Evolutionary conservation across 306 rosid species (phyloP).

Genomic region (Erythrophleum fordii): DNA sequence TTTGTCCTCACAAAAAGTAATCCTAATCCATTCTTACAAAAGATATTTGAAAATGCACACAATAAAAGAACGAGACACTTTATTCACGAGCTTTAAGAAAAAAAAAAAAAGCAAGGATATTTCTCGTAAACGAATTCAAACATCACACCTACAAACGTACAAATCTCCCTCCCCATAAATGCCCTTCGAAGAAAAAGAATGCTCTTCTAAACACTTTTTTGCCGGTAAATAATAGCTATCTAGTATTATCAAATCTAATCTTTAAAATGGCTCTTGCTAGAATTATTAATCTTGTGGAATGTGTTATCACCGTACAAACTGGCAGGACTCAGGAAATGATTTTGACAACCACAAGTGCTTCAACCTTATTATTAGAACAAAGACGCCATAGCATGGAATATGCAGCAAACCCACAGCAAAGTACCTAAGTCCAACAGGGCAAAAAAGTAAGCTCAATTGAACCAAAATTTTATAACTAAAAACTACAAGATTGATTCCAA

Average conservation of each 20-base stretch:
- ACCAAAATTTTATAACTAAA: neutral
- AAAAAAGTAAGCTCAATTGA: neutral
- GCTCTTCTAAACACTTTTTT: neutral
- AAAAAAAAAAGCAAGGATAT: neutral
- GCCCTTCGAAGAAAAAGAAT: neutral
- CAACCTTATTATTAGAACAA: conserved; percentile 55
- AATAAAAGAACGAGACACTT: neutral
- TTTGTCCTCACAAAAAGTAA: neutral
- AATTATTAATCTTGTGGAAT: neutral
- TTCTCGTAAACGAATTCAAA: neutral
- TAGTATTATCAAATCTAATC: conserved; percentile 18
- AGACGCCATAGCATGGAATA: conserved; percentile 76
- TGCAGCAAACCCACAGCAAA: conserved; percentile 75
- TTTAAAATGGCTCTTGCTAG: conserved; percentile 5
- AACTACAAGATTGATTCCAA: conserved; percentile 12
- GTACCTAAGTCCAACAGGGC: conserved; percentile 63
- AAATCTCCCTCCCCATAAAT: neutral
- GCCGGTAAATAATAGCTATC: neutral
- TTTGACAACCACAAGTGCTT: conserved; percentile 56
- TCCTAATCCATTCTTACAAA: neutral
- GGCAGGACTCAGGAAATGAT: conserved; percentile 62
- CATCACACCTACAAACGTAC: neutral
- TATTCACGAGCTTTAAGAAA: neutral
- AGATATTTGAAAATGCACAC: neutral
- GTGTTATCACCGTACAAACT: conserved; percentile 37